A percentile compares a stretch with the other conserved stretches of the same genome.
Conservation (phyloP, 1,284 basidiomycete genomes). For the Earliella scabrosa region DNA sequence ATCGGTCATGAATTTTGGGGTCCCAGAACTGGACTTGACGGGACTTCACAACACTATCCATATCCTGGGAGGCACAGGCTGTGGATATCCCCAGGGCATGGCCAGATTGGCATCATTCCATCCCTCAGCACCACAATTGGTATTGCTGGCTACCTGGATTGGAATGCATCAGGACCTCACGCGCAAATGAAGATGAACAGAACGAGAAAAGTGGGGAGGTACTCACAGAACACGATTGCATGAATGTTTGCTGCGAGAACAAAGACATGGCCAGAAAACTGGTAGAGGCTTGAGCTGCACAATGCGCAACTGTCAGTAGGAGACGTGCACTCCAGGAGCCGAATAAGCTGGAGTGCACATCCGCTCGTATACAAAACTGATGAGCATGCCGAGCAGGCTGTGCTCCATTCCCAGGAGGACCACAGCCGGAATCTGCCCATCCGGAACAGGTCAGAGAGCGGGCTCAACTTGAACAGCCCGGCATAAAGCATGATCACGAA, state of each 20-base stretch:
- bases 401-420: constrained; percentile 77
- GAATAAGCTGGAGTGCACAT: constrained; percentile 37
- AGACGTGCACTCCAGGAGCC: neutral
- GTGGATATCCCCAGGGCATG: no score
- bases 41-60: no score
- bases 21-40: no score
- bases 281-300: constrained; percentile 77
- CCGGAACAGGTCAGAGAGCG: constrained; percentile 54
- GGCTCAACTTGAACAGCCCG: constrained; percentile 53
- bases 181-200: neutral
- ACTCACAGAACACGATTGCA: constrained; percentile 60
- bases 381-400: constrained; percentile 62
- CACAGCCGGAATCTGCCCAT: constrained; percentile 76
- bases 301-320: neutral
- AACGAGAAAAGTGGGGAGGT: neutral
- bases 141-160: no score
- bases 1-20: no score
- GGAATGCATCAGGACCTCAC: no score
- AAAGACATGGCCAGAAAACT: constrained; percentile 68
- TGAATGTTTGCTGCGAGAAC: constrained; percentile 73
- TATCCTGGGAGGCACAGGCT: no score
- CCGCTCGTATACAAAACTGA: constrained; percentile 78
- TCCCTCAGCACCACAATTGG: no score
- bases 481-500: constrained; percentile 52
- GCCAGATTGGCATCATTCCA: no score